Base-by-base conservation (phyloP, 495 filamentous ascomycete genomes). In the Annulohypoxylon nitens region DNA sequence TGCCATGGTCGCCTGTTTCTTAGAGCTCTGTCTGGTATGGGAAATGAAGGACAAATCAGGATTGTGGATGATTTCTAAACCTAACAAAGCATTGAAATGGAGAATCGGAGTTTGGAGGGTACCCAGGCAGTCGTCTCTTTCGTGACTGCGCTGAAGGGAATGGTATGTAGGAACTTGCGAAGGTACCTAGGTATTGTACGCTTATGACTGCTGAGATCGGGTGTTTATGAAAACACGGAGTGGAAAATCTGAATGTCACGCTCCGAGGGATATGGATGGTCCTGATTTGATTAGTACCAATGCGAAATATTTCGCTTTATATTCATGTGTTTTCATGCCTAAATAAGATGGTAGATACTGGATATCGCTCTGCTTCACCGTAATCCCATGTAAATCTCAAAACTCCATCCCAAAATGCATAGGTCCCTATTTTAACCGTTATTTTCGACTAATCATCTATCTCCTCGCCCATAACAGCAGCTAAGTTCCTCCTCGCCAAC, bases 1-100 rank as follows among this genome's bases (percentile, higher is more conserved):
- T 97, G 92, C 91, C 93, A 7, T 99, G 96, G 96, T 95, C 92
- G 73, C 94, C 96, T 6, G 93, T 98, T 59, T 91, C 92, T 69
- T 97, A 83, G 78, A 50, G n/a, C 2, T 20, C 30, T 4, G 23
- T 20, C 30, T 4, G 23, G 8, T 36, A 18, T 11, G 47, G 48
- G 43, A 0, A 18, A 18, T 18, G 25, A 34, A 7, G 16, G 12
- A 3, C 3, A 55, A 41, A 6, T 12, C 4, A 9, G 25, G 1
- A 26, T 14, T 3, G 8, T 25, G 18, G 18, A 16, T 65, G 26
- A 51, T 48, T 23, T 55, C 68, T 53, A 45, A 37, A 30, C 59
- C 54, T 30, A 57, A 33, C 39, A 57, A 55, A 61, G 65, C 68
- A 71, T 71, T 69, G 65, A 57, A 60, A 69, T 59, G 69, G 64